These are phyloP conservation scores for Melastoma malabathricum DNA, from an alignment of 345 rosid genomes.

Conservation along the genomic window DNA sequence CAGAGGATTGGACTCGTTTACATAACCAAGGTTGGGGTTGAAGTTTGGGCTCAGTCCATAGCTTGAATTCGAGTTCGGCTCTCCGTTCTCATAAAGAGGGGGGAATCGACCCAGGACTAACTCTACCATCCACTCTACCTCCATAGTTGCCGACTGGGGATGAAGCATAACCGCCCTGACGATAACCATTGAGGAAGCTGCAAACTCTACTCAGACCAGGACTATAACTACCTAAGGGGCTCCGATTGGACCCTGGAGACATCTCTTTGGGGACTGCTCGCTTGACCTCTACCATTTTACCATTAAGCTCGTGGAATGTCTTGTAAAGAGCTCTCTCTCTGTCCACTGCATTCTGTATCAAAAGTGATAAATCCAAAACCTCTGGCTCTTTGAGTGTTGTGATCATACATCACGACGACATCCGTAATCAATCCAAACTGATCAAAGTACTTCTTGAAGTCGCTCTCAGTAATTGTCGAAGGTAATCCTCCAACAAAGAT, in stretches of 20 bases:
- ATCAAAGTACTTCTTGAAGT: constrained; percentile 70
- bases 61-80: constrained; percentile 42
- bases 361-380: constrained; percentile 86
- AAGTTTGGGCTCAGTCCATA: constrained; percentile 37
- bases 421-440: constrained; percentile 79
- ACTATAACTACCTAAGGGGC: constrained; percentile 44
- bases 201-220: constrained; percentile 45
- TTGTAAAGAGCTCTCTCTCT: constrained; percentile 48
- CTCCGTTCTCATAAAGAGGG: constrained; percentile 52
- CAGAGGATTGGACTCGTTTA: constrained; percentile 41
- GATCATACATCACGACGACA: constrained; percentile 92
- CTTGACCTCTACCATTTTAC: constrained; percentile 94
- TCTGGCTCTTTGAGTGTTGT: constrained; percentile 82
- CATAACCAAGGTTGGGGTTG: constrained; percentile 37
- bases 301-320: constrained; percentile 79
- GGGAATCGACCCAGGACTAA: constrained; percentile 55
- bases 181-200: constrained; percentile 49
- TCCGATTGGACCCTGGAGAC: constrained; percentile 52
- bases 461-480: constrained; percentile 63
- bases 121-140: constrained; percentile 70
- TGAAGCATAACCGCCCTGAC: constrained; percentile 51
- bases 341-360: constrained; percentile 74
- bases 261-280: constrained; percentile 90
- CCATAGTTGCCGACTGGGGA: constrained; percentile 51
- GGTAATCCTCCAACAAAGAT: constrained; percentile 95